Evolutionary conservation across 2,329 filamentous ascomycete species (phyloP).

Genomic region (Pseudovirgaria hyperparasitica): DNA sequence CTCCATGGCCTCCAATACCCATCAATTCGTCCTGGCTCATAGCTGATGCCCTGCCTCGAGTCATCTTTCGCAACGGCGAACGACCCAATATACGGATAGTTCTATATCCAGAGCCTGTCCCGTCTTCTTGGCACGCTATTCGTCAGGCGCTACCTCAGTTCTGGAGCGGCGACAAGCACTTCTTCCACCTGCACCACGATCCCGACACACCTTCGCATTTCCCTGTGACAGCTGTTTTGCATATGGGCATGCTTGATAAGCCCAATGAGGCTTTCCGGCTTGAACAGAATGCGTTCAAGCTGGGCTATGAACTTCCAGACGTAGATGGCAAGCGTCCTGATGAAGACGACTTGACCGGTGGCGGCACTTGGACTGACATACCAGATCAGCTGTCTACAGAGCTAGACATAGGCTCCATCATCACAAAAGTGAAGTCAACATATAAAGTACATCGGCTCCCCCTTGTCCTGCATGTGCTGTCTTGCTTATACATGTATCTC

Average conservation of each 20-base stretch:
- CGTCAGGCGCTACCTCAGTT: neutral
- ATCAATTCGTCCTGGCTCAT: conserved; percentile 2
- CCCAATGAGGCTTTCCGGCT: neutral
- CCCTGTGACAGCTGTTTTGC: neutral
- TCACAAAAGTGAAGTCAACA: neutral
- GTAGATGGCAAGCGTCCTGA: conserved; percentile 1
- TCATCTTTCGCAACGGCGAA: conserved; percentile 1
- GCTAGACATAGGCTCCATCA: neutral
- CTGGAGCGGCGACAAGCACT: neutral
- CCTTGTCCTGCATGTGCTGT: too few species aligned
- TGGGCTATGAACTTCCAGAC: neutral
- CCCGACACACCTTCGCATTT: neutral
- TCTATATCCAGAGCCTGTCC: conserved; percentile 1
- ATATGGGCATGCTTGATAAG: conserved; percentile 1
- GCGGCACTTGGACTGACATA: conserved; percentile 1
- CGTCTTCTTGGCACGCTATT: neutral
- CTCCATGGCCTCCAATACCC: conserved; percentile 1
- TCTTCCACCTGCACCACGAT: neutral
- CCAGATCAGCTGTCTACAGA: neutral
- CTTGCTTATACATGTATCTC: too few species aligned
- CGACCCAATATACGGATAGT: conserved; percentile 2
- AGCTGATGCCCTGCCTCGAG: conserved; percentile 1
- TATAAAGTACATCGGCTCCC: too few species aligned
- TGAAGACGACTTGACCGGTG: conserved; percentile 1
- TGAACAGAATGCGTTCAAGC: neutral